These are phyloP conservation scores for Diaporthe australafricana DNA, from an alignment of 2,329 filamentous ascomycete genomes.

Conservation along the genomic window DNA sequence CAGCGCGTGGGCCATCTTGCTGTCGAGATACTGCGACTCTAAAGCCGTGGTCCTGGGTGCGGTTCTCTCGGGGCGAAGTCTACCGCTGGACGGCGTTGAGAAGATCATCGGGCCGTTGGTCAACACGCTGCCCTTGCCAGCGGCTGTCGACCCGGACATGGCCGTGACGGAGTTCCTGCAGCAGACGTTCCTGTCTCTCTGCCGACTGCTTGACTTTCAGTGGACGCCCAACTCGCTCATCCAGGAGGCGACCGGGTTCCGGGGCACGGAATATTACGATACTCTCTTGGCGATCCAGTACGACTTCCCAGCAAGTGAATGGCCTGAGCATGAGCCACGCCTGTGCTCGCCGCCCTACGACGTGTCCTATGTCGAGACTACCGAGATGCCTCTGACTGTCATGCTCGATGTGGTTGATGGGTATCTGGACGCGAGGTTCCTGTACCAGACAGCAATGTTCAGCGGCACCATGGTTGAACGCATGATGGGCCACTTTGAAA, in stretches of 20 bases:
- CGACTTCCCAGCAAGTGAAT: not conserved
- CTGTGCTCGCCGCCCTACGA: not conserved
- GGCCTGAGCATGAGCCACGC: not conserved
- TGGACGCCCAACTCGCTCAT: slow-evolving; percentile 9
- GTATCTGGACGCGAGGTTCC: not conserved
- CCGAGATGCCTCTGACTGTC: slow-evolving; percentile 1
- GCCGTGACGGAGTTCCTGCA: not conserved
- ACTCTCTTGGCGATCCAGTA: slow-evolving; percentile 1
- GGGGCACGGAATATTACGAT: slow-evolving; percentile 6
- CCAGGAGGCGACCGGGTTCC: not conserved
- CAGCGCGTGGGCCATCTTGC: not conserved
- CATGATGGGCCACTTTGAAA: not conserved
- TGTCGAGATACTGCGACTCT: slow-evolving; percentile 5
- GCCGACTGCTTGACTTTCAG: not conserved
- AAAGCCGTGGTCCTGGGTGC: not conserved
- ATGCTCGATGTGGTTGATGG: not conserved
- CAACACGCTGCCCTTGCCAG: slow-evolving; percentile 7
- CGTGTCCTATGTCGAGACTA: not conserved
- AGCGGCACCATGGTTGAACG: not conserved
- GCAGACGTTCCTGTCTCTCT: not conserved
- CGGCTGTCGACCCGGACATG: not conserved
- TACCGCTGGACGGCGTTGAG: not conserved
- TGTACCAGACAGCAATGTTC: not conserved
- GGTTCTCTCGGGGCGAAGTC: not conserved
- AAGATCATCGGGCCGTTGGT: slow-evolving; percentile 3